These are phyloP conservation scores for Sanghuangporus sanghuang DNA, from an alignment of 1,284 basidiomycete species.

Conservation along the genomic window DNA sequence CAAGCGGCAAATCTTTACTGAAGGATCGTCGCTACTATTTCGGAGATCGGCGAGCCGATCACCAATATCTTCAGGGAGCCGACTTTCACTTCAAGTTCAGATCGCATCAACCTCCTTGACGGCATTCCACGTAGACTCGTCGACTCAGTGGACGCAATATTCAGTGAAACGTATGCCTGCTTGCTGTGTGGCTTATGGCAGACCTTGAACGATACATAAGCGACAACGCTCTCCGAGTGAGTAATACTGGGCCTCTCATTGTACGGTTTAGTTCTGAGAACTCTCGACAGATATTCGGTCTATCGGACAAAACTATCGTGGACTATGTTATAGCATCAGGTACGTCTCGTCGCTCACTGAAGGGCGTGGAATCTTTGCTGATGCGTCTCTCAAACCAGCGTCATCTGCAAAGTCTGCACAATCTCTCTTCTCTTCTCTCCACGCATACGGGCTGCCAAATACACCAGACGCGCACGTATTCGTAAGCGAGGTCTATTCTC, in stretches of 20 bases:
- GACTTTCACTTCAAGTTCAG: background rate
- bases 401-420: constrained; percentile 79
- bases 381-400: constrained; percentile 39
- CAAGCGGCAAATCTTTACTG: background rate
- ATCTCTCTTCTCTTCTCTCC: constrained; percentile 70
- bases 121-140: background rate
- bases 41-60: background rate
- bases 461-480: constrained; percentile 78
- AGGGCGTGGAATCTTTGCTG: background rate
- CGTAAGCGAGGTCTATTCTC: constrained; percentile 69
- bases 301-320: constrained; percentile 77
- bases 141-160: background rate
- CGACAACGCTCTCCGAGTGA: constrained; percentile 78
- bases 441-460: constrained; percentile 75
- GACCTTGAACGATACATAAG: constrained; percentile 76
- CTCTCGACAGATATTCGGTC: constrained; percentile 63
- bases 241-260: constrained; percentile 25
- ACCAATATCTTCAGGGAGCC: background rate
- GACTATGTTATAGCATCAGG: constrained; percentile 85
- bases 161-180: background rate
- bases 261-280: background rate
- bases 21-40: background rate
- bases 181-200: constrained; percentile 24
- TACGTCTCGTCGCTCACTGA: constrained; percentile 32
- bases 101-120: background rate